Evolutionary conservation across 75 land plant genomes (phyloP), one percentile per base, ranked within the genome.

Genomic region (Ceratopteris richardii): DNA sequence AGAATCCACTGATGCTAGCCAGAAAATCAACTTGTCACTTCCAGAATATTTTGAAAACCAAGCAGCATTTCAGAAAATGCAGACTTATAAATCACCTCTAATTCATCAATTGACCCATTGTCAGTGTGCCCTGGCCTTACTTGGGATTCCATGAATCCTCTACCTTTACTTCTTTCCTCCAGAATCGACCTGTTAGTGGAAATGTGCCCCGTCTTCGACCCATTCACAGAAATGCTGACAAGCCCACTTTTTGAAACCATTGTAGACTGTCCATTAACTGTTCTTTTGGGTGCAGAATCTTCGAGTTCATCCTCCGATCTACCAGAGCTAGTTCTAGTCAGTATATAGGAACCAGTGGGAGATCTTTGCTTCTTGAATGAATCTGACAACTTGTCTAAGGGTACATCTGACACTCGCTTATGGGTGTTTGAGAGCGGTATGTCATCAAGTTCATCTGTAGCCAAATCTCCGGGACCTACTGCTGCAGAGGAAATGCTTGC

Each of bases 81-180:
- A 46, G 17, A 46, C 5, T 5, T 3, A 18, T 17, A 14, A 21
- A 46, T 46, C 50, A 46, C 50, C 50, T 46, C 50, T 46, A 46
- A 21, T 17, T 46, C 50, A 46, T 46, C 50, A 46, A 46, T 21
- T 18, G 22, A 46, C 50, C 22, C 50, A 14, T 46, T 46, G 50
- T 46, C 50, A 18, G 2, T 46, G 2, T 5, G 50, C 5, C 22
- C 5, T 2, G 3, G 18, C 50, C 18, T 46, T 46, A 17, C 50
- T 46, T 4, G 50, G 2, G 22, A n/a, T 2, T 17, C 17, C 50
- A 14, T 5, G 3, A 21, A 18, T 4, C 18, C 50, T 14, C 50
- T 46, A 46, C 50, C 17, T 2, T n/a, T n/a, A 46, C 18, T 17
- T 6, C 13, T 46, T 21, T n/a, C 50, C 50, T 18, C 50, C 22